These are phyloP conservation scores for Amaranthus cruentus DNA, from an alignment of 148 eudicot genomes.

Conservation along the genomic window DNA sequence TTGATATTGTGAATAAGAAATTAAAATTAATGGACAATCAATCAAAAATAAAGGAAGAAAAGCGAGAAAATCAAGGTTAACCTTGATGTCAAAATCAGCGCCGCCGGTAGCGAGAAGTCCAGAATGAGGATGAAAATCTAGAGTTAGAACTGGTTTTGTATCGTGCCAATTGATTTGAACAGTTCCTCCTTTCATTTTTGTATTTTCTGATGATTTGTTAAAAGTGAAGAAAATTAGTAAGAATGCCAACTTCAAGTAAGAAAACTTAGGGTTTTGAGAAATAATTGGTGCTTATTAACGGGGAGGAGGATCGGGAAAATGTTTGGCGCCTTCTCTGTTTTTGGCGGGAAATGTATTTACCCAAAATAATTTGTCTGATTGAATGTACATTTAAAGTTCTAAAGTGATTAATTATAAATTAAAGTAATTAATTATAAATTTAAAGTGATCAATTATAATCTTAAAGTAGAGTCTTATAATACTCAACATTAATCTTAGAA, in stretches of 20 bases:
- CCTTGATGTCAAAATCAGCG: constrained; percentile 95
- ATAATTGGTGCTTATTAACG: neutral
- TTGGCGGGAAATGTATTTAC: constrained; percentile 24
- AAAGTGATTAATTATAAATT: too few relatives aligned
- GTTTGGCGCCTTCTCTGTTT: constrained; percentile 19
- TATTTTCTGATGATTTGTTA: neutral
- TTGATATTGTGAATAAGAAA: neutral
- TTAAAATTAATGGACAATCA: too few relatives aligned
- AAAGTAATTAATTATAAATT: too few relatives aligned
- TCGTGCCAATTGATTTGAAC: constrained; percentile 98
- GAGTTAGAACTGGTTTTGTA: constrained; percentile 81
- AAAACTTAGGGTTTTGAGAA: constrained; percentile 13
- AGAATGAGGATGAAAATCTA: constrained; percentile 86
- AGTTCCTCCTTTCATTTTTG: constrained; percentile 70
- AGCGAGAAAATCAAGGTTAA: neutral
- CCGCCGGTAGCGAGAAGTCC: constrained; percentile 86
- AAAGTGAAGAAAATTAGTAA: neutral
- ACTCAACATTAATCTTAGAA: too few relatives aligned
- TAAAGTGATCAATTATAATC: too few relatives aligned
- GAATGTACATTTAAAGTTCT: too few relatives aligned
- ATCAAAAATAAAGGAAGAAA: neutral
- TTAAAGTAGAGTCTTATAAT: too few relatives aligned
- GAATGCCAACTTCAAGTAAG: neutral
- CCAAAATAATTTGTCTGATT: too few relatives aligned
- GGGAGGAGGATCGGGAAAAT: too few relatives aligned